phyloP scores from a whole-genome alignment of 768 basidiomycete genomes.

The Mrakia frigida region DNA sequence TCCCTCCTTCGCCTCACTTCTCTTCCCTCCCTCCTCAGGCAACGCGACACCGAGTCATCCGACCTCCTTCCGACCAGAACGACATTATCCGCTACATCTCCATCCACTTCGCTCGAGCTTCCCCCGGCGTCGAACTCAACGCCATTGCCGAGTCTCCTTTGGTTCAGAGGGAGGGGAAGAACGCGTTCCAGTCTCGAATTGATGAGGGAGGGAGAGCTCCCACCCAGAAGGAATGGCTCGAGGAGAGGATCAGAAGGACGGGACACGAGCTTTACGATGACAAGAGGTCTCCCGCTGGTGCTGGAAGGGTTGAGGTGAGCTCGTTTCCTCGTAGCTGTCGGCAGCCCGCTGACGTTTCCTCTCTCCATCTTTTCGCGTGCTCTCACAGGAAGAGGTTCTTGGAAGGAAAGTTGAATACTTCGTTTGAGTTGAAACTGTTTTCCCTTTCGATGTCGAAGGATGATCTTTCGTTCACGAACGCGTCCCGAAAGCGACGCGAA shows the following conservation, averaged over 20 bases:
- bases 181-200: slow-evolving; percentile 35
- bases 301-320: slow-evolving; percentile 33
- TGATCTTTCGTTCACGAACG: too few relatives aligned
- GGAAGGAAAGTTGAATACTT: neutral
- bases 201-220: slow-evolving; percentile 35
- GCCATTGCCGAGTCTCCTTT: slow-evolving; percentile 37
- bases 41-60: slow-evolving; percentile 38
- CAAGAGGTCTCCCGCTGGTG: slow-evolving; percentile 10
- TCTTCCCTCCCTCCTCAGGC: slow-evolving; percentile 23
- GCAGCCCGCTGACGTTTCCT: slow-evolving; percentile 31
- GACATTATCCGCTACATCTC: slow-evolving; percentile 37
- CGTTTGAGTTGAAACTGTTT: neutral
- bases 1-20: neutral
- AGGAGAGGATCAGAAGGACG: slow-evolving; percentile 37
- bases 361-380: neutral
- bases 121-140: slow-evolving; percentile 31
- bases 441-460: too few relatives aligned
- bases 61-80: slow-evolving; percentile 37
- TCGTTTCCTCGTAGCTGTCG: slow-evolving; percentile 3
- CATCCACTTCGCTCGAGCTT: slow-evolving; percentile 35
- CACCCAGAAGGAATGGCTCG: slow-evolving; percentile 37
- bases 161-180: slow-evolving; percentile 32
- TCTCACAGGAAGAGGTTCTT: neutral
- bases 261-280: slow-evolving; percentile 36
- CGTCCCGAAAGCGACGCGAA: too few relatives aligned